Evolutionary conservation across 83 land plant genomes (phyloP).

Genomic region (Thuja plicata): DNA sequence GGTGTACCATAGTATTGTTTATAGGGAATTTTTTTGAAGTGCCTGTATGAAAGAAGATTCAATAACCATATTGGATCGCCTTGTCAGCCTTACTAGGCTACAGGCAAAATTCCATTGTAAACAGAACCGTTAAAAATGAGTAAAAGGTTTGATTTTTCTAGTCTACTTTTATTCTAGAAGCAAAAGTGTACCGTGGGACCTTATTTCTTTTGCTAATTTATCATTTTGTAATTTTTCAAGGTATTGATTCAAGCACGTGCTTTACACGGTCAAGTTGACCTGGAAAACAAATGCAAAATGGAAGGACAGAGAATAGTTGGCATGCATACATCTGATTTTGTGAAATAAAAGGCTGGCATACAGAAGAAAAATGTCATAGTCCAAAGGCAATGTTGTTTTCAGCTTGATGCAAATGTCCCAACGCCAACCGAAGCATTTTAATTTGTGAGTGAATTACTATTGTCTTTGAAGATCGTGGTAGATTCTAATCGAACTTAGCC

Average conservation of each 20-base stretch:
- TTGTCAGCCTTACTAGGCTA: neutral
- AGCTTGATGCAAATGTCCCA: neutral
- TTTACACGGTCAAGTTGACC: neutral
- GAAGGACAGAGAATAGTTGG: neutral
- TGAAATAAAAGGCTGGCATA: neutral
- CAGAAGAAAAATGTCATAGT: neutral
- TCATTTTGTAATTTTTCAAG: neutral
- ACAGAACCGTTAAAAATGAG: neutral
- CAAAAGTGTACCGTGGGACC: neutral
- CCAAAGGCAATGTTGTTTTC: neutral
- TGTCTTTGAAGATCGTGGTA: neutral
- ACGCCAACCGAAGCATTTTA: constrained; percentile 1
- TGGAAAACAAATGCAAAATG: constrained; percentile 7
- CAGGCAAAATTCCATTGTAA: neutral
- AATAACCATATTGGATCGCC: neutral
- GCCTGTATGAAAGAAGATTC: neutral
- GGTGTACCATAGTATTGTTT: constrained; percentile 2
- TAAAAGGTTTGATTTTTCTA: neutral
- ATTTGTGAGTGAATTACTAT: neutral
- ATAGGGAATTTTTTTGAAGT: neutral
- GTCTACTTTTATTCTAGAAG: neutral
- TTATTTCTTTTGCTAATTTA: neutral
- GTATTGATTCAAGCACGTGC: neutral
- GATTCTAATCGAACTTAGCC: neutral
- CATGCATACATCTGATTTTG: neutral